phyloP scores from a whole-genome alignment of 1,284 basidiomycete species.

The Blastosporella zonata region DNA sequence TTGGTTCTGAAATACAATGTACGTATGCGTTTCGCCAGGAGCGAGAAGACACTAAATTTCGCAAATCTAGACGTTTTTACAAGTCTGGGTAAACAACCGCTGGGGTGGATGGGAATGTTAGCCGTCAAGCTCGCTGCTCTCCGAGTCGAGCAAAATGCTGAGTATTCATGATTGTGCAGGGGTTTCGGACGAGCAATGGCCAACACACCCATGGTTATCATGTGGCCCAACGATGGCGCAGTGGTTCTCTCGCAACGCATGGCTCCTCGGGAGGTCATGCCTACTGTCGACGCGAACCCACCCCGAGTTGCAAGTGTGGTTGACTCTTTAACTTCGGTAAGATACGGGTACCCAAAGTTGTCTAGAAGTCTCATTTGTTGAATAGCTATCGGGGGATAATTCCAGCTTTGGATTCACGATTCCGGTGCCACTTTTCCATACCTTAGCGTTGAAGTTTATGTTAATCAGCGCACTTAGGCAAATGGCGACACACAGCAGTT shows the following conservation, averaged over 20 bases:
- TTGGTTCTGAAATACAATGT: constrained; percentile 44
- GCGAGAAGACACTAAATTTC: neutral
- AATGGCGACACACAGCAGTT: constrained; percentile 26
- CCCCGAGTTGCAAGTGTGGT: constrained; percentile 42
- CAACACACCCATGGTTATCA: constrained; percentile 57
- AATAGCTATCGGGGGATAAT: constrained; percentile 35
- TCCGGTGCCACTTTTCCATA: constrained; percentile 33
- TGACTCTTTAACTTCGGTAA: constrained; percentile 36
- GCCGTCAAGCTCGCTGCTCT: constrained; percentile 21
- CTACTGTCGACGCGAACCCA: constrained; percentile 48
- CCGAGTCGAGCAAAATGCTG: neutral
- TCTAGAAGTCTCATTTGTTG: neutral
- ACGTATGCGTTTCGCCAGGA: constrained; percentile 11
- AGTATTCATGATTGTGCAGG: constrained; percentile 25
- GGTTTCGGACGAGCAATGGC: constrained; percentile 56
- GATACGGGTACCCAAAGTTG: constrained; percentile 17
- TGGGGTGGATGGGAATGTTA: constrained; percentile 61
- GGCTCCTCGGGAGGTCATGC: constrained; percentile 43
- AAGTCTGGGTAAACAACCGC: constrained; percentile 31
- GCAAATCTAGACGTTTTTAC: constrained; percentile 36
- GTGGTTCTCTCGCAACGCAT: constrained; percentile 60
- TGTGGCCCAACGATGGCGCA: constrained; percentile 59
- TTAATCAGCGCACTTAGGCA: constrained; percentile 25
- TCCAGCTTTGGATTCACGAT: constrained; percentile 46
- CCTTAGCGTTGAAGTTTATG: neutral